Conservation (phyloP, 2,329 filamentous ascomycete species). For the Rutstroemia sp. region DNA sequence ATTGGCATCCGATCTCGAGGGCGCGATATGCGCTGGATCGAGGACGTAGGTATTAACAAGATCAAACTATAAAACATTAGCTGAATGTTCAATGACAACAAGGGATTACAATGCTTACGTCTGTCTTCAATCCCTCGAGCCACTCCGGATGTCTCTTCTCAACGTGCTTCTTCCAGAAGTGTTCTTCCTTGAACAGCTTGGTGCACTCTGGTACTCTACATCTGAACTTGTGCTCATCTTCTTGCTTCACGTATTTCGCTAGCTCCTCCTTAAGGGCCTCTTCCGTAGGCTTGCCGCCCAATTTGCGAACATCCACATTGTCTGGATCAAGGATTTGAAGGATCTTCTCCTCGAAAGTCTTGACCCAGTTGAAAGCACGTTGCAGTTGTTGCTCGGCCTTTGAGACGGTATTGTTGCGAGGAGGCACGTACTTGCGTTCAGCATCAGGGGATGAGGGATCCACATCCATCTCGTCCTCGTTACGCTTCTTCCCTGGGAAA, state of each 20-base stretch:
- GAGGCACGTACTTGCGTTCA: slow-evolving; percentile 59
- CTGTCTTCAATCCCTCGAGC: slow-evolving; percentile 70
- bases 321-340: slow-evolving; percentile 88
- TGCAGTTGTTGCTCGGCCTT: slow-evolving; percentile 90
- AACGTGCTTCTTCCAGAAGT: slow-evolving; percentile 97
- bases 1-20: slow-evolving; percentile 86
- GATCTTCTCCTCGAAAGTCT: slow-evolving; percentile 96
- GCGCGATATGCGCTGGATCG: slow-evolving; percentile 89
- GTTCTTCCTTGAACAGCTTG: slow-evolving; percentile 93
- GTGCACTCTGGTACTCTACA: slow-evolving; percentile 95
- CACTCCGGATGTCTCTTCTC: slow-evolving; percentile 93
- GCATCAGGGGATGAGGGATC: slow-evolving; percentile 57
- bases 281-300: slow-evolving; percentile 80
- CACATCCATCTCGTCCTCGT: slow-evolving; percentile 44
- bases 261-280: slow-evolving; percentile 85
- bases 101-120: slow-evolving; percentile 51
- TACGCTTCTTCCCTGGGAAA: slow-evolving; percentile 77
- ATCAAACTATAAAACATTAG: slow-evolving; percentile 51
- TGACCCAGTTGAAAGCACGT: slow-evolving; percentile 97
- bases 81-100: neutral
- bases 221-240: slow-evolving; percentile 93
- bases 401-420: slow-evolving; percentile 47
- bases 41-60: slow-evolving; percentile 92
- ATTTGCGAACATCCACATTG: slow-evolving; percentile 76
- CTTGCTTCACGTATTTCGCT: slow-evolving; percentile 84